These are phyloP conservation scores for Candida gorgasii DNA, from an alignment of 805 yeast genomes.

Conservation along the genomic window DNA sequence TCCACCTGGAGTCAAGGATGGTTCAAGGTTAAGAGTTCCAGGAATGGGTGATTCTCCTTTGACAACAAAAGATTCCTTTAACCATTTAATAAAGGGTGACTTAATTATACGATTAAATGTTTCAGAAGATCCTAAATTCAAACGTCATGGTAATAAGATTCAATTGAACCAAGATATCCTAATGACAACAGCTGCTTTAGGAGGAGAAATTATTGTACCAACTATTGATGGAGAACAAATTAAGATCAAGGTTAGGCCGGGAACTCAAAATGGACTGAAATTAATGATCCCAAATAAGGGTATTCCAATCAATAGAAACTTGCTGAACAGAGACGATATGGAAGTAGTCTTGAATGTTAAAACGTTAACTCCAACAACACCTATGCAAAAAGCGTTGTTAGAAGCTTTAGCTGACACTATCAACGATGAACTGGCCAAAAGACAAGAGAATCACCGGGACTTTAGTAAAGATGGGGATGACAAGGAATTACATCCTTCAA, in stretches of 20 bases:
- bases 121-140: conserved; percentile 68
- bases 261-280: conserved; percentile 74
- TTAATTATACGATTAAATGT: conserved; percentile 80
- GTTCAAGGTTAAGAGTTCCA: conserved; percentile 77
- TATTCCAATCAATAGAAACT: conserved; percentile 62
- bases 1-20: conserved; percentile 88
- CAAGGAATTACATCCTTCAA: conserved; percentile 46
- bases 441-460: conserved; percentile 51
- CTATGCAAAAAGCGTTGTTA: conserved; percentile 82
- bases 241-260: conserved; percentile 78
- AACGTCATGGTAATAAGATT: conserved; percentile 66
- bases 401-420: conserved; percentile 94
- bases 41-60: conserved; percentile 90
- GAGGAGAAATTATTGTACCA: conserved; percentile 89
- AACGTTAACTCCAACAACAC: conserved; percentile 72
- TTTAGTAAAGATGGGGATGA: conserved; percentile 39
- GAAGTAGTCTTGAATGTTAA: conserved; percentile 71
- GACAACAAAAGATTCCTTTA: conserved; percentile 69
- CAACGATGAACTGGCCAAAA: conserved; percentile 75
- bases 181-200: conserved; percentile 95
- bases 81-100: conserved; percentile 78
- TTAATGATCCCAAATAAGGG: conserved; percentile 86
- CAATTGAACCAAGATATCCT: conserved; percentile 68
- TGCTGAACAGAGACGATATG: conserved; percentile 73
- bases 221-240: conserved; percentile 79